Evolutionary conservation across 75 land plant genomes (phyloP).

Genomic region (Pinus taeda): DNA sequence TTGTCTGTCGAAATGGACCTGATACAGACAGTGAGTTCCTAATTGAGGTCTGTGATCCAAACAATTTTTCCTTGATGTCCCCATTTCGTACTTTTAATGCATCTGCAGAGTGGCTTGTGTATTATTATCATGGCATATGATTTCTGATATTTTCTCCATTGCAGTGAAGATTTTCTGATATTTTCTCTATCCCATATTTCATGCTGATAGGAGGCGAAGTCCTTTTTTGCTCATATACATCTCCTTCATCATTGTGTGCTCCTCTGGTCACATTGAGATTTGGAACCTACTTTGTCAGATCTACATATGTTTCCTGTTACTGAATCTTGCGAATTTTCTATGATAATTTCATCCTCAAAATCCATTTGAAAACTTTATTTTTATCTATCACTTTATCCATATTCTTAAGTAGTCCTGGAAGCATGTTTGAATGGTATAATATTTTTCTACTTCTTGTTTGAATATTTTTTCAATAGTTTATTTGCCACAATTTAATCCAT

Average conservation of each 20-base stretch:
- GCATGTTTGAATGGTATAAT: not conserved
- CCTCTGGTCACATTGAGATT: not conserved
- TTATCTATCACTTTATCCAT: not conserved
- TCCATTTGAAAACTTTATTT: not conserved
- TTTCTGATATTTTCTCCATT: not conserved
- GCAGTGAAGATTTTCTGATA: not conserved
- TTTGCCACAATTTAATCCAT: no score
- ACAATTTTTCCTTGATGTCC: not conserved
- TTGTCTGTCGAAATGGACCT: slow-evolving; percentile 33
- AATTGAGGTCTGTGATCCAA: slow-evolving; percentile 44
- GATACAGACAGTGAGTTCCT: slow-evolving; percentile 52
- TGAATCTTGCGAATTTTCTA: no score
- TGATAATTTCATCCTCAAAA: not conserved
- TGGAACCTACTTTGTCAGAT: not conserved
- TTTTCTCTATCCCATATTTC: not conserved
- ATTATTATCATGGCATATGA: not conserved
- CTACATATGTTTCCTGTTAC: not conserved
- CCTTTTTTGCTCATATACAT: not conserved
- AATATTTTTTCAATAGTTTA: no score
- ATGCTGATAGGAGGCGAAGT: not conserved
- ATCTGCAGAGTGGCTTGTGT: not conserved
- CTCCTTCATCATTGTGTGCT: not conserved
- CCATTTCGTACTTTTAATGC: not conserved
- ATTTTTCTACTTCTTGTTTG: not conserved
- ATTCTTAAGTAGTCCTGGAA: not conserved